Percentiles rank a stretch among this genome's conserved stretches.
These are phyloP conservation scores for Mycena epipterygia DNA, from an alignment of 768 basidiomycete species.

Conservation along the genomic window DNA sequence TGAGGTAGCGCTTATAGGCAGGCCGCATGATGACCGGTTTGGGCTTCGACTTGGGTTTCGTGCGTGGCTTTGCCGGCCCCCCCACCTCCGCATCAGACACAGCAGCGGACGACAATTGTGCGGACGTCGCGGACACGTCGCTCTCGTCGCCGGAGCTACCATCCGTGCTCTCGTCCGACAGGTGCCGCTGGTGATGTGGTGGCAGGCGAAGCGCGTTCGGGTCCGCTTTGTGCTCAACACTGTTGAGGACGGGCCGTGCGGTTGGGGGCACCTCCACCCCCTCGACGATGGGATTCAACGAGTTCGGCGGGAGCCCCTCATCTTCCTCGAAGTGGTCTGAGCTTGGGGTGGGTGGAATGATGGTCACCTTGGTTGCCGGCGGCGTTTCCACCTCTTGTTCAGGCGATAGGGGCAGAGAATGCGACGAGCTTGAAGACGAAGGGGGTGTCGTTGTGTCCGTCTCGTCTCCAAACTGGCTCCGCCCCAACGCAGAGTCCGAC, in stretches of 20 bases:
- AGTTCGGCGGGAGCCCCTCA: background rate
- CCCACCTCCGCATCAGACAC: constrained; percentile 16
- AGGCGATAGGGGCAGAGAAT: constrained; percentile 24
- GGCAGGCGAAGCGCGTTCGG: constrained; percentile 36
- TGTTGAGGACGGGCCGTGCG: constrained; percentile 9
- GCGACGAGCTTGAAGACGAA: constrained; percentile 33
- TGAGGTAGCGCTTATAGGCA: constrained; percentile 95
- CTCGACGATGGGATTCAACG: constrained; percentile 26
- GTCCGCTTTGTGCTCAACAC: background rate
- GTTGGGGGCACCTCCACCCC: constrained; percentile 2
- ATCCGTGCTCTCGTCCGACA: constrained; percentile 42
- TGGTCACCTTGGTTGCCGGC: constrained; percentile 28
- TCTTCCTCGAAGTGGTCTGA: constrained; percentile 8
- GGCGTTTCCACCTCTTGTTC: constrained; percentile 24
- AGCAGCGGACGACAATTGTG: constrained; percentile 12
- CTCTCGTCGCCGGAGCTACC: constrained; percentile 62
- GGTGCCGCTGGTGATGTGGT: constrained; percentile 24
- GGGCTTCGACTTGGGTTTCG: constrained; percentile 39
- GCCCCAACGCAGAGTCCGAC: constrained; percentile 31
- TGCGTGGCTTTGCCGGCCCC: constrained; percentile 27
- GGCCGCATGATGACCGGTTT: constrained; percentile 83
- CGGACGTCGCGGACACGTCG: constrained; percentile 42
- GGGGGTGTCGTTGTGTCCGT: constrained; percentile 29
- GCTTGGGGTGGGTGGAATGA: constrained; percentile 33
- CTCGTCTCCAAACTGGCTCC: constrained; percentile 28